A percentile compares a stretch with the other conserved stretches of the same genome.
Evolutionary conservation across 2,329 filamentous ascomycete species (phyloP).

Genomic region (Coleophoma cylindrospora): DNA sequence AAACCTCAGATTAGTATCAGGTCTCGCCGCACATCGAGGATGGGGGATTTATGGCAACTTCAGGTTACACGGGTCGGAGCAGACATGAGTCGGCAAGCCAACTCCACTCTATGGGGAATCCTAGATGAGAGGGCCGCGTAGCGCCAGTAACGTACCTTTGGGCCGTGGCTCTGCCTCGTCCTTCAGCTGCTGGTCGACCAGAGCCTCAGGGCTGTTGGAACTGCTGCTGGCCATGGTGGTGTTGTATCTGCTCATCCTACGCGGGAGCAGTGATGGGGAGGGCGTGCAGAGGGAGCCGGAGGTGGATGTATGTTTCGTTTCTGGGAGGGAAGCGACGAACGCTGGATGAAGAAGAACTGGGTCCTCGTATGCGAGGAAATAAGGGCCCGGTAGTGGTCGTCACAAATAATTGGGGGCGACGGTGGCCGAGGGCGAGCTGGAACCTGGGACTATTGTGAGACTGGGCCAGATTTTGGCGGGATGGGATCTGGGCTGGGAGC

Average conservation of each 20-base stretch:
- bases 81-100: not conserved
- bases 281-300: not conserved
- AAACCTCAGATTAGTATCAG: not conserved
- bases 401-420: no score
- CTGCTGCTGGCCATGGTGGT: not conserved
- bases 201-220: not conserved
- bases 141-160: not conserved
- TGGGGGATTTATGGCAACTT: not conserved
- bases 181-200: not conserved
- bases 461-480: no score
- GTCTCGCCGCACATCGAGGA: not conserved
- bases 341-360: not conserved
- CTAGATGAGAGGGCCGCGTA: not conserved
- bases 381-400: no score
- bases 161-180: not conserved
- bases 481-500: no score
- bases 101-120: not conserved
- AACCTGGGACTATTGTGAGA: no score
- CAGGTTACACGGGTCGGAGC: not conserved
- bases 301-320: not conserved
- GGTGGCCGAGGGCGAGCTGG: no score
- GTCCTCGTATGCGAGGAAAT: not conserved
- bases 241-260: not conserved
- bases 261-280: not conserved
- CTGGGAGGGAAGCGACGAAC: not conserved